These are phyloP conservation scores for Fusarium odoratissimum DNA, from an alignment of 2,329 filamentous ascomycete species.

Conservation along the genomic window DNA sequence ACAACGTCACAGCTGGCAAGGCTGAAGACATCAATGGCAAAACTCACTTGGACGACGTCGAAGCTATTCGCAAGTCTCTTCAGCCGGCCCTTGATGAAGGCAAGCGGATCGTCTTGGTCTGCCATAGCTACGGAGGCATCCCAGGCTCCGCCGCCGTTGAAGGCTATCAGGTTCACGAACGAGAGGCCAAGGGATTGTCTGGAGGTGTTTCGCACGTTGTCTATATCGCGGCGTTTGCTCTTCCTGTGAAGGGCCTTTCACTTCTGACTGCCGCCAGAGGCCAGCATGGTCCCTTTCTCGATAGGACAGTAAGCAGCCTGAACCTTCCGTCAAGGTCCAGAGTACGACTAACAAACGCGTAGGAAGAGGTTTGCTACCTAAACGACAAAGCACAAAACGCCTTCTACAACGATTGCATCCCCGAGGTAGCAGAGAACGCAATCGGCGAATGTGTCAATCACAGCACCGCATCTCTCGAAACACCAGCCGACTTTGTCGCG, in stretches of 20 bases:
- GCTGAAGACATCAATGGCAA: neutral
- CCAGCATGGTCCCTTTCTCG: neutral
- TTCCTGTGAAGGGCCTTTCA: conserved; percentile 21
- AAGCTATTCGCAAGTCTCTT: neutral
- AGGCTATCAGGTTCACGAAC: conserved; percentile 43
- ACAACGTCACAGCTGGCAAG: neutral
- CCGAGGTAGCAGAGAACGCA: neutral
- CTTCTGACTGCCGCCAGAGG: neutral
- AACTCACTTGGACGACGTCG: conserved; percentile 8
- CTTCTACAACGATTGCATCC: conserved; percentile 14
- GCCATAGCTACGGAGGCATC: conserved; percentile 48
- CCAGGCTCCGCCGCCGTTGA: conserved; percentile 43
- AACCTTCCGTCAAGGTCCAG: accelerated
- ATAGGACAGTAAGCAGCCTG: neutral
- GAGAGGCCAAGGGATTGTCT: conserved; percentile 33
- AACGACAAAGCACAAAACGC: neutral
- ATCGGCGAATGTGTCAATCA: conserved; percentile 9
- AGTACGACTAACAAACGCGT: accelerated
- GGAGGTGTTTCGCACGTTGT: conserved; percentile 48
- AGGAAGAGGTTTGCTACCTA: conserved; percentile 13
- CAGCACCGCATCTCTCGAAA: conserved; percentile 33
- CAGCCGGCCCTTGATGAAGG: neutral
- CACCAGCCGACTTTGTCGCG: conserved; percentile 29
- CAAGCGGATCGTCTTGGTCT: conserved; percentile 26
- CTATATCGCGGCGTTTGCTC: conserved; percentile 45